A percentile compares a stretch with the other conserved stretches of the same genome.
phyloP scores from a whole-genome alignment of 495 filamentous ascomycete genomes.

The Xylaria venustula region DNA sequence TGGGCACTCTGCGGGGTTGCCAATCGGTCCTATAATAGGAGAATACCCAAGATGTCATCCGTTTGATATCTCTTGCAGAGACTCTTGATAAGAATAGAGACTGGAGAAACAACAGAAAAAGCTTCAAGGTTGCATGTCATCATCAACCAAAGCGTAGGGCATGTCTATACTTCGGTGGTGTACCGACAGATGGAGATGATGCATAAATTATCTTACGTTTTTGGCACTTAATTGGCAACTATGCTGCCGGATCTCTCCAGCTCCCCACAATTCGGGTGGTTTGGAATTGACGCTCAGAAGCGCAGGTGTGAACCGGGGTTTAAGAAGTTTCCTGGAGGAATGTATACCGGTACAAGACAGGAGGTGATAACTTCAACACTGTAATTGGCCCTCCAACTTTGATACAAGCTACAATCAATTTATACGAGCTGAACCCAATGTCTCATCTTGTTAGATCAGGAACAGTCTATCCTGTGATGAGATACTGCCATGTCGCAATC shows the following conservation, averaged over 20 bases:
- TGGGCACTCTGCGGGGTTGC: slow-evolving; percentile 10
- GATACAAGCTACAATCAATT: not conserved
- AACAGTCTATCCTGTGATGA: not conserved
- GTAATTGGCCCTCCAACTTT: not conserved
- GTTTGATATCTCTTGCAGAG: not conserved
- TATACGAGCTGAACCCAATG: not conserved
- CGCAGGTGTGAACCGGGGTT: not conserved
- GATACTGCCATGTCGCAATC: no score
- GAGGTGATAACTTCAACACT: not conserved
- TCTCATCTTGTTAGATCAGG: no score
- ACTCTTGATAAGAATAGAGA: no score
- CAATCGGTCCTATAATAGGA: not conserved
- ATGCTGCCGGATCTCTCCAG: slow-evolving; percentile 8
- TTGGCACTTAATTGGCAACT: not conserved
- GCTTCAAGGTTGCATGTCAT: not conserved
- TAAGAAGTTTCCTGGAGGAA: not conserved
- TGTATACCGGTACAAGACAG: not conserved
- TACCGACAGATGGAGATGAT: not conserved
- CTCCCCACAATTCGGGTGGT: slow-evolving; percentile 7
- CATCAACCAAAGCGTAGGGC: not conserved
- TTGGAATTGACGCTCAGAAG: slow-evolving; percentile 1
- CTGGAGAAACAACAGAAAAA: not conserved
- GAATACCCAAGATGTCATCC: not conserved
- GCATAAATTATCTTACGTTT: slow-evolving; percentile 4
- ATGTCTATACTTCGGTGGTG: not conserved